Conservation (phyloP, 2,329 filamentous ascomycete species). For the Sclerotiophoma versabilis region DNA sequence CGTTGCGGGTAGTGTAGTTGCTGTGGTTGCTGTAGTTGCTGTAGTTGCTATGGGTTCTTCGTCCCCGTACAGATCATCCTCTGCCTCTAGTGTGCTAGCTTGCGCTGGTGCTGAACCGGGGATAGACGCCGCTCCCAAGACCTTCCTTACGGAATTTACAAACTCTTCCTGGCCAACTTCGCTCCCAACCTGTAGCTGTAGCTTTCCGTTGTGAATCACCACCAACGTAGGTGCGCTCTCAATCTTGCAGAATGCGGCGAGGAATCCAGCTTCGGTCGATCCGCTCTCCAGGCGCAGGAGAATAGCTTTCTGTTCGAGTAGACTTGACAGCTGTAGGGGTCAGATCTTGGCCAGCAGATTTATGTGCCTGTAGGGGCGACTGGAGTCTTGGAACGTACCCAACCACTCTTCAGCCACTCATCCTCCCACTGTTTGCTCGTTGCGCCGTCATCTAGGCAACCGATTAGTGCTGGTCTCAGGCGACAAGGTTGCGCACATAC, state of each 20-base stretch:
- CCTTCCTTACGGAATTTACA: constrained; percentile 60
- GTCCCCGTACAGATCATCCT: constrained; percentile 16
- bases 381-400: constrained; percentile 32
- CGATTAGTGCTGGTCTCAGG: constrained; percentile 1
- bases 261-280: constrained; percentile 80
- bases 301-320: constrained; percentile 70
- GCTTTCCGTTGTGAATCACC: constrained; percentile 79
- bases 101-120: constrained; percentile 29
- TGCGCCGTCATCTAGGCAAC: constrained; percentile 66
- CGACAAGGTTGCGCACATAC: constrained; percentile 52
- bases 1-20: constrained; percentile 10
- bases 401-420: constrained; percentile 63
- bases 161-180: constrained; percentile 73
- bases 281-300: constrained; percentile 73
- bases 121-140: constrained; percentile 39
- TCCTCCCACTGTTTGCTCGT: constrained; percentile 77
- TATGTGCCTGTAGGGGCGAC: not conserved
- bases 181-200: constrained; percentile 77
- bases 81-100: constrained; percentile 10
- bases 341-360: not conserved
- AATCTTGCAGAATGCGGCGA: constrained; percentile 84
- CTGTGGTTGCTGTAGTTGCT: not conserved
- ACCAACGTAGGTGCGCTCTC: constrained; percentile 78
- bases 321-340: constrained; percentile 46
- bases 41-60: not conserved